Evolutionary conservation across 768 basidiomycete genomes (phyloP).

Genomic region (Saitozyma sp.): DNA sequence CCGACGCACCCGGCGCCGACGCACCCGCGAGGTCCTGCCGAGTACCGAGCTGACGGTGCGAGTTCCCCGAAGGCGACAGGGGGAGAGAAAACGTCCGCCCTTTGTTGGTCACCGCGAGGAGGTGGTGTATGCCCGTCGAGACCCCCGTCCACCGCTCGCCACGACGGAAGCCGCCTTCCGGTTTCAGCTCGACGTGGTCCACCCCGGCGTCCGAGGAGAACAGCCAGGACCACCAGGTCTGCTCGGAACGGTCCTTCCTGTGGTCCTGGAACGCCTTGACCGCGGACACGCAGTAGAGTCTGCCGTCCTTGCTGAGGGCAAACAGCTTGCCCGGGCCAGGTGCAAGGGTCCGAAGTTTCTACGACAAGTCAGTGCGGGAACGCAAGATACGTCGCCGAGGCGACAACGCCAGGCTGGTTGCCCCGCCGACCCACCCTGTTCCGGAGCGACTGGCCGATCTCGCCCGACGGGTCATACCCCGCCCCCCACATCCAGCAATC

Average conservation of each 20-base stretch:
- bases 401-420: background rate
- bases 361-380: slow-evolving; percentile 2
- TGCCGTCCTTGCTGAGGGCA: slow-evolving; percentile 75
- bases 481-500: slow-evolving; percentile 53
- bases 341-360: slow-evolving; percentile 69
- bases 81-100: slow-evolving; percentile 81
- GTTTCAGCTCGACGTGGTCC: slow-evolving; percentile 62
- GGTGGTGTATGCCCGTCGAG: slow-evolving; percentile 63
- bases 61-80: slow-evolving; percentile 70
- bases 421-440: slow-evolving; percentile 39
- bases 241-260: slow-evolving; percentile 51
- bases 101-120: slow-evolving; percentile 55
- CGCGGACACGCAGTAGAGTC: slow-evolving; percentile 68
- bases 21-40: slow-evolving; percentile 61
- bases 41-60: slow-evolving; percentile 79
- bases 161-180: slow-evolving; percentile 61
- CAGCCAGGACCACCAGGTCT: slow-evolving; percentile 64
- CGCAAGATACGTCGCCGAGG: background rate
- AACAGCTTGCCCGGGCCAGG: slow-evolving; percentile 59
- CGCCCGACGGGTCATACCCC: slow-evolving; percentile 40
- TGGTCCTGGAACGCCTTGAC: slow-evolving; percentile 58
- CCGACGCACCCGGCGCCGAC: slow-evolving; percentile 29
- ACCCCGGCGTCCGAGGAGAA: slow-evolving; percentile 57
- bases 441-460: slow-evolving; percentile 36
- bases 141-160: slow-evolving; percentile 77